Evolutionary conservation across 768 basidiomycete genomes (phyloP).

Genomic region (Rubroboletus pulcherrimus): DNA sequence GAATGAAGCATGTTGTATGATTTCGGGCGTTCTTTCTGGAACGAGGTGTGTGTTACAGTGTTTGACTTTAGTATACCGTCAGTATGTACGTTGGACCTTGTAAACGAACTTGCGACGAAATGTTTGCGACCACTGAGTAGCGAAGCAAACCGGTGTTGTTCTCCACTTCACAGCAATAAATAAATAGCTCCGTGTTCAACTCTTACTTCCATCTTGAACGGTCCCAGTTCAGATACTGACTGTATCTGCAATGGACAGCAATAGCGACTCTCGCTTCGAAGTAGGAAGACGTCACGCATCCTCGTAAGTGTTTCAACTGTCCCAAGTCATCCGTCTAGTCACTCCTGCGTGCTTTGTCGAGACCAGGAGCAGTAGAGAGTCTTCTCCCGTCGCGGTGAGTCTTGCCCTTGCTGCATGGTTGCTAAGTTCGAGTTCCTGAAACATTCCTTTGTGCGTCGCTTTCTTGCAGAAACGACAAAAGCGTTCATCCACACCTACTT

Average conservation of each 20-base stretch:
- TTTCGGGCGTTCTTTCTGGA: neutral
- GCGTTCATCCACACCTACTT: constrained; percentile 50
- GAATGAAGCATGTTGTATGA: neutral
- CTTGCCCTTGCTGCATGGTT: neutral
- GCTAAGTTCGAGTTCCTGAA: neutral
- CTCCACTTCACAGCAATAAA: neutral
- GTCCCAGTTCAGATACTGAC: neutral
- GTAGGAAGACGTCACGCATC: constrained; percentile 37
- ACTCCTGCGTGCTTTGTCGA: constrained; percentile 4
- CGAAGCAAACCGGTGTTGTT: neutral
- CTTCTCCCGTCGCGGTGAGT: constrained; percentile 47
- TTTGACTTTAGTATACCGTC: neutral
- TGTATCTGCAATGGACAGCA: constrained; percentile 13
- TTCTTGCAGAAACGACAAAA: constrained; percentile 37
- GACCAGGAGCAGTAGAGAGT: constrained; percentile 54
- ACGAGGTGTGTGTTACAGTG: neutral
- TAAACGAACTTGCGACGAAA: neutral
- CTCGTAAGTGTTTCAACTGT: constrained; percentile 28
- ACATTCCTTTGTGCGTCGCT: neutral
- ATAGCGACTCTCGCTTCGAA: constrained; percentile 23
- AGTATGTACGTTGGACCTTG: neutral
- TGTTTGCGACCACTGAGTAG: constrained; percentile 1
- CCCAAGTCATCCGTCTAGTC: constrained; percentile 1
- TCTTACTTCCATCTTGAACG: neutral
- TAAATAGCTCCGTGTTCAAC: neutral